phyloP scores from a whole-genome alignment of 495 filamentous ascomycete genomes.

The Aspergillus nanangensis region DNA sequence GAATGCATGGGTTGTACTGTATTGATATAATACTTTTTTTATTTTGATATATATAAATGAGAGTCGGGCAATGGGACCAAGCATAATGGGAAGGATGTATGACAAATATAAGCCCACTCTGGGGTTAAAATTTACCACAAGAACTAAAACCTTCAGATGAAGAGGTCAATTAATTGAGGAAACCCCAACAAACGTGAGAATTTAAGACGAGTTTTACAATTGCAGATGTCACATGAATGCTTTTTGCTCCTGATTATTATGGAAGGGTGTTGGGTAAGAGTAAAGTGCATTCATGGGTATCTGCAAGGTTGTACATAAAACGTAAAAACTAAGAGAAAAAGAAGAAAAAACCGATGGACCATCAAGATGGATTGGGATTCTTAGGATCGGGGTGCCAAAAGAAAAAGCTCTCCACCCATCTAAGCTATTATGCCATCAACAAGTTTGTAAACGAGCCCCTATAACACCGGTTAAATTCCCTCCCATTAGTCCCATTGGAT shows the following conservation, averaged over 20 bases:
- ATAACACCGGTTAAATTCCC: no score
- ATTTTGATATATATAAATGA: slow-evolving; percentile 6
- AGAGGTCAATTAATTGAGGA: no score
- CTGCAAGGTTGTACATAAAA: slow-evolving; percentile 42
- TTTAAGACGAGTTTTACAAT: neutral
- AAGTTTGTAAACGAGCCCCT: slow-evolving; percentile 20
- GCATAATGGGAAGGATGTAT: no score
- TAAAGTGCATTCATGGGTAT: slow-evolving; percentile 50
- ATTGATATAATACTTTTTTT: neutral
- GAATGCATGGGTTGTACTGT: no score
- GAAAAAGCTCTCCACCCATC: slow-evolving; percentile 25
- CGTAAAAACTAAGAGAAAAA: slow-evolving; percentile 12
- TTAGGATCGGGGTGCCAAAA: slow-evolving; percentile 14
- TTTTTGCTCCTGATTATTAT: slow-evolving; percentile 1
- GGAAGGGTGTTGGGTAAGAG: slow-evolving; percentile 17
- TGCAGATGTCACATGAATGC: slow-evolving; percentile 27
- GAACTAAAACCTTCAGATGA: no score
- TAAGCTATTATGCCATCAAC: slow-evolving; percentile 37
- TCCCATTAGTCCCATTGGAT: slow-evolving; percentile 19
- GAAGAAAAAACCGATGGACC: slow-evolving; percentile 5
- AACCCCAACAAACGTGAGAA: no score
- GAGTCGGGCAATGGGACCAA: no score
- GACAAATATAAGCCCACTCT: no score
- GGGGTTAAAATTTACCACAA: no score
- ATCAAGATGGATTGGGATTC: slow-evolving; percentile 21